Percentiles rank a stretch among this genome's conserved stretches.
These are phyloP conservation scores for Pseudogymnoascus sp. DNA, from an alignment of 2,329 filamentous ascomycete genomes.

Conservation along the genomic window DNA sequence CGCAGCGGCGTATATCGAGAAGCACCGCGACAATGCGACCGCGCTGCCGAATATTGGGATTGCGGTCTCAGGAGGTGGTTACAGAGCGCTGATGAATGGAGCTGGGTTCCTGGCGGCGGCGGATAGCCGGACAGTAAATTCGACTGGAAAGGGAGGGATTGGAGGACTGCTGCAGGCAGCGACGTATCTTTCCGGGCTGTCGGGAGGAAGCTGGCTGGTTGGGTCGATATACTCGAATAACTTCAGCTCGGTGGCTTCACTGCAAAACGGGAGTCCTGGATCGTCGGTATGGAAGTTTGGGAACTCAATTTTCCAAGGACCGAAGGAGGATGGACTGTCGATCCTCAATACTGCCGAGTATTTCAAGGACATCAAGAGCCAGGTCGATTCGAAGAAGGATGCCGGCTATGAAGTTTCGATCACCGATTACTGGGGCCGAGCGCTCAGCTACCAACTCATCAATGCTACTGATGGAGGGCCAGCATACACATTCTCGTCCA, in stretches of 20 bases:
- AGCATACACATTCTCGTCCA: constrained; percentile 75
- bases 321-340: constrained; percentile 41
- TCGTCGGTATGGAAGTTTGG: constrained; percentile 53
- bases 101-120: constrained; percentile 74
- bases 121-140: constrained; percentile 60
- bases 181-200: constrained; percentile 75
- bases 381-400: constrained; percentile 53
- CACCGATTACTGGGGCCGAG: constrained; percentile 85
- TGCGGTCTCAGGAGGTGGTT: constrained; percentile 76
- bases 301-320: constrained; percentile 55
- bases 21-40: constrained; percentile 45
- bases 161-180: constrained; percentile 74
- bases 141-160: constrained; percentile 58
- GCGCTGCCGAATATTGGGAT: constrained; percentile 64
- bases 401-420: constrained; percentile 63
- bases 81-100: constrained; percentile 77
- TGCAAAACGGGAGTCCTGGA: constrained; percentile 40
- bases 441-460: constrained; percentile 78
- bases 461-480: constrained; percentile 68
- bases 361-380: constrained; percentile 50
- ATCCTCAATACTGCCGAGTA: constrained; percentile 53
- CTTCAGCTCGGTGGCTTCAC: constrained; percentile 59
- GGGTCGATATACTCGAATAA: constrained; percentile 74
- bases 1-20: constrained; percentile 62
- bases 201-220: constrained; percentile 77